phyloP scores from a whole-genome alignment of 495 filamentous ascomycete genomes.

The Penicillium robsamsonii region DNA sequence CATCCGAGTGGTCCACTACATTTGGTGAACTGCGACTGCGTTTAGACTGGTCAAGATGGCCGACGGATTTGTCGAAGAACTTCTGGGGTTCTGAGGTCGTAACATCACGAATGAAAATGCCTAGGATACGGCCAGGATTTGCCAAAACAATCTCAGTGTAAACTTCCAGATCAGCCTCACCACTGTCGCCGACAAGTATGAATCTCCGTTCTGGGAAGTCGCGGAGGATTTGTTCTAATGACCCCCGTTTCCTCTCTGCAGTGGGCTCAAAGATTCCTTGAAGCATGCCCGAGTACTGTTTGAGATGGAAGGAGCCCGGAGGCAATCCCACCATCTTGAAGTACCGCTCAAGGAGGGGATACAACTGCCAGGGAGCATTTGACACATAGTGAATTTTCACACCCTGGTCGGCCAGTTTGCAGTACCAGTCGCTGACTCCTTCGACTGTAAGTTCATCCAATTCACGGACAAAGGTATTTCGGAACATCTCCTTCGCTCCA shows the following conservation, averaged over 20 bases:
- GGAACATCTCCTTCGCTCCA: constrained; percentile 89
- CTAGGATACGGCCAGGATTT: constrained; percentile 77
- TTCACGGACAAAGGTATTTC: constrained; percentile 90
- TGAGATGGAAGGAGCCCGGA: constrained; percentile 86
- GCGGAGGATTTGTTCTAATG: constrained; percentile 75
- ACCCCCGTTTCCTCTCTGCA: constrained; percentile 86
- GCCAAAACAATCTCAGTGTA: constrained; percentile 89
- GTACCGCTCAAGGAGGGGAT: constrained; percentile 78
- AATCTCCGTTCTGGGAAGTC: constrained; percentile 92
- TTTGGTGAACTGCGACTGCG: constrained; percentile 32
- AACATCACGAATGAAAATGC: constrained; percentile 91
- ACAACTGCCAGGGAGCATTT: constrained; percentile 95
- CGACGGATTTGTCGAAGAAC: constrained; percentile 75
- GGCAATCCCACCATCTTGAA: constrained; percentile 80
- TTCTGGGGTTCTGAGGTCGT: constrained; percentile 67
- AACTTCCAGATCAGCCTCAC: constrained; percentile 94
- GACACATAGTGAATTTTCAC: constrained; percentile 89
- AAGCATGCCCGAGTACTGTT: constrained; percentile 92
- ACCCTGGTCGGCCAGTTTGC: constrained; percentile 67
- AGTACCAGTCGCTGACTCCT: constrained; percentile 90
- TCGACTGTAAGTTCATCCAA: constrained; percentile 75
- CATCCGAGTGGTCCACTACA: constrained; percentile 29
- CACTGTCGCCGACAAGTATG: constrained; percentile 90
- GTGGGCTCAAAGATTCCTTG: constrained; percentile 98
- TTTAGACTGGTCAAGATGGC: constrained; percentile 27